These are phyloP conservation scores for Geum urbanum DNA, from an alignment of 306 rosid species.

Conservation along the genomic window DNA sequence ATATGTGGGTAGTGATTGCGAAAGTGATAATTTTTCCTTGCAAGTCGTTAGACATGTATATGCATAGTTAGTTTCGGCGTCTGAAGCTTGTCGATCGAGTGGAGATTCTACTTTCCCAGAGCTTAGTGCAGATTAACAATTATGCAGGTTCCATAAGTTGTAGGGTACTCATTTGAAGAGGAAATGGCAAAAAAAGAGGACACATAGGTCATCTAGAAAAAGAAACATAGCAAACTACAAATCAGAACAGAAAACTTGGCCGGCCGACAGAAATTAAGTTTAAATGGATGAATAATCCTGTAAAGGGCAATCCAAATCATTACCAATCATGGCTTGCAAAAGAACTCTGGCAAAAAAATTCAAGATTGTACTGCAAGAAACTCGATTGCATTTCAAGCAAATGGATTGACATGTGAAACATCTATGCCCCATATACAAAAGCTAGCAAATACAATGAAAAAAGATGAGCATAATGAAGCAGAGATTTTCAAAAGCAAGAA, in stretches of 20 bases:
- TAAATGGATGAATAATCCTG: too few relatives aligned
- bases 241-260: too few relatives aligned
- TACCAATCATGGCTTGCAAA: neutral
- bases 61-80: neutral
- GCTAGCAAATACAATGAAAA: neutral
- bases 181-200: too few relatives aligned
- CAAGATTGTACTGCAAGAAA: neutral
- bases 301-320: too few relatives aligned
- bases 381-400: neutral
- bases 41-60: neutral
- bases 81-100: neutral
- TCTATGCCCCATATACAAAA: neutral
- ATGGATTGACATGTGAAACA: neutral
- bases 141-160: neutral
- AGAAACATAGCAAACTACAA: too few relatives aligned
- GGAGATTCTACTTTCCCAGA: neutral
- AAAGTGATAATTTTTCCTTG: neutral
- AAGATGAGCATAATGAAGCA: neutral
- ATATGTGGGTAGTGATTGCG: conserved; percentile 3
- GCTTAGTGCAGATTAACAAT: too few relatives aligned
- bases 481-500: neutral
- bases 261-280: too few relatives aligned
- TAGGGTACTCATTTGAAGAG: too few relatives aligned
- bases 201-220: too few relatives aligned
- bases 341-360: neutral